Base-by-base conservation (phyloP, 768 basidiomycete species). In the Boletus sp. region DNA sequence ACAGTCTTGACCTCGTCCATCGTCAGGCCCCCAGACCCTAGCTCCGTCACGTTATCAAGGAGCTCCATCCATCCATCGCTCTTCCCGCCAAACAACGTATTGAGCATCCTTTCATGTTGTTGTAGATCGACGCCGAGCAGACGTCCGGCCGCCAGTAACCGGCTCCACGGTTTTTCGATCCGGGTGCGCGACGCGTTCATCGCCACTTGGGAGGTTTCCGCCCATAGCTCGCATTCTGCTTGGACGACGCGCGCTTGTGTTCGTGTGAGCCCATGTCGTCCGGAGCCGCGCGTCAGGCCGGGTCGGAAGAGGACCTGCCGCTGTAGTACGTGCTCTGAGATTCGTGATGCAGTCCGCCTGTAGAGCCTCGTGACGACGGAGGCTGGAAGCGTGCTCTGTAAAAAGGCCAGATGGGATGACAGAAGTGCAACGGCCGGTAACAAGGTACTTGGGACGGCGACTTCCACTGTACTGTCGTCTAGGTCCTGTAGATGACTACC, bases 251-350 rank as follows among this genome's bases (percentile, higher is more conserved):
- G 79, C 5, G 87, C 90, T 53, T 92, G 87, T 4, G 53, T 20
- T 5, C 59, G 68, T 35, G 68, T 62, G 24, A 73, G 53, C 44
- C 60, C 63, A 7, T 52, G 49, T 7, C 65, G 64, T 30, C 40
- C 52, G 2, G 66, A 47, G 8, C 70, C 65, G 4, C 79, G 70
- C 33, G 80, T 77, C 54, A 94, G 80, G 57, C 83, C 82, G 0
- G 91, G 87, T 42, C 92, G 85, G 67, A 90, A 90, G 39, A 89
- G 70, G 52, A 97, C 84, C 56, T 89, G 84, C 14, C 94, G 88
- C 60, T 94, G 91, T 18, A 90, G 74, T 51, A 98, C 85, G 67
- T 94, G 85, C 48, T 88, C 84, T 0, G 89, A 78, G 12, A 98
- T 66, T 37, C 83, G 82, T 8, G 83, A 74, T 20, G 88, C 84